A percentile compares a stretch with the other conserved stretches of the same genome.
phyloP scores from a whole-genome alignment of 106 monocot genomes.

The Cymbidium sinense region DNA sequence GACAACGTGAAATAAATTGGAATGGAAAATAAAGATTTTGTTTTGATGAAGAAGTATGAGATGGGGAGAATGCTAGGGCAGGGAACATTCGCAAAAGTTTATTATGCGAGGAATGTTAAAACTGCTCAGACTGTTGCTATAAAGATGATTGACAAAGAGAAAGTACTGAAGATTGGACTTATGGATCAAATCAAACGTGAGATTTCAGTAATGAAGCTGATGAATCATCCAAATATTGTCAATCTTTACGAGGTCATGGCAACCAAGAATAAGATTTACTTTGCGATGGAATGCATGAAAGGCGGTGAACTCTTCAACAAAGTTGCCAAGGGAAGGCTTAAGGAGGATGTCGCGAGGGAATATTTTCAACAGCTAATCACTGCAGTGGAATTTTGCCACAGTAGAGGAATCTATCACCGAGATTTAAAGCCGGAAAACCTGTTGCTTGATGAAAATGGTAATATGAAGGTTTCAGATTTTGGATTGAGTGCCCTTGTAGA shows the following conservation, averaged over 20 bases:
- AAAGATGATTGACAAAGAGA: slow-evolving; percentile 37
- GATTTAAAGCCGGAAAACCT: slow-evolving; percentile 64
- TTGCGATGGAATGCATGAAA: slow-evolving; percentile 29
- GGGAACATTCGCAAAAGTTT: slow-evolving; percentile 30
- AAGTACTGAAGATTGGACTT: slow-evolving; percentile 32
- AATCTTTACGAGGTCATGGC: slow-evolving; percentile 50
- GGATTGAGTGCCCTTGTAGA: slow-evolving; percentile 59
- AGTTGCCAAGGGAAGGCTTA: slow-evolving; percentile 31
- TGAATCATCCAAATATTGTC: slow-evolving; percentile 33
- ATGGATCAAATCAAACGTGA: slow-evolving; percentile 41
- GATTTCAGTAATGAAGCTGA: slow-evolving; percentile 33
- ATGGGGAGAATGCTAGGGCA: slow-evolving; percentile 22
- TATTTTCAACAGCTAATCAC: slow-evolving; percentile 58
- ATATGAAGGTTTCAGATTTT: slow-evolving; percentile 63
- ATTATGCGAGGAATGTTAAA: slow-evolving; percentile 15
- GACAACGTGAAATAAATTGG: background rate
- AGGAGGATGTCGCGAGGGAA: slow-evolving; percentile 34
- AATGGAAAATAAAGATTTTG: slow-evolving; percentile 17
- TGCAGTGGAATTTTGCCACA: slow-evolving; percentile 59
- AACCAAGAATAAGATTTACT: slow-evolving; percentile 32
- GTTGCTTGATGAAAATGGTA: slow-evolving; percentile 46
- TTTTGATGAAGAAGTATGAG: slow-evolving; percentile 27
- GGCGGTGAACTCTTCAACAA: slow-evolving; percentile 38
- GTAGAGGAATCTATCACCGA: slow-evolving; percentile 56
- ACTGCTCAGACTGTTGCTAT: slow-evolving; percentile 31